Evolutionary conservation across 2,329 filamentous ascomycete species (phyloP), one percentile per base, ranked within the genome.

Genomic region (Penicillium sclerotigenum): DNA sequence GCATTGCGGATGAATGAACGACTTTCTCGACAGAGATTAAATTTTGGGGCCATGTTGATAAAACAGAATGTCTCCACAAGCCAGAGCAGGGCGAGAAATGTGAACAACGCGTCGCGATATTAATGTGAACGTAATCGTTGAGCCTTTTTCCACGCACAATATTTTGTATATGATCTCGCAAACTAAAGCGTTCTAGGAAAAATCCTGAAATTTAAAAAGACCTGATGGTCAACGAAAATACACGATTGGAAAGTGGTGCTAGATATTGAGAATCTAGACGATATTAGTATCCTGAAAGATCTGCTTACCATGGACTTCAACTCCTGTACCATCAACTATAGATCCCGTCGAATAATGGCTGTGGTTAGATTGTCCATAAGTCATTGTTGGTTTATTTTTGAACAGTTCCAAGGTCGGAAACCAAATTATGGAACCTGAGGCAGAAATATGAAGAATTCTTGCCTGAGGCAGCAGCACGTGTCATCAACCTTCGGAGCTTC

Each of bases 391-490:
- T 9, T 8, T 14, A 18, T 13, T 31, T n/a, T 11, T 33, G n/a
- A 20, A 24, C n/a, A 36, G 4, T 37, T 18, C 34, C 34, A 11
- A 37, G 11, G 4, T 18, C 8, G 29, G 24, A 34, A 7, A n/a
- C 2, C 4, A 24, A 22, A 20, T 14, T 5, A 1, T 0, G 13
- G 3, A n/a, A 16, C 45, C 28, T 54, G 11, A 54, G 52, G 52
- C 52, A 42, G 0, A 22, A 40, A 24, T 11, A 46, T 37, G 7
- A 3, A 13, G 4, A 3, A 8, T 2, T 20, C 8, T n/a, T 41
- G 52, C 56, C 57, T 58, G 24, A 53, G 56, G 56, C 52, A 53
- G 8, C 10, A 53, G 46, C 58, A 59, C 56, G 58, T 59, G 58
- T 14, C 22, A 20, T 29, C n/a, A 31, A 50, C 46, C 33, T 48